These are phyloP conservation scores for Grigorovia transvaalensis DNA, from an alignment of 805 yeast genomes.

Conservation along the genomic window DNA sequence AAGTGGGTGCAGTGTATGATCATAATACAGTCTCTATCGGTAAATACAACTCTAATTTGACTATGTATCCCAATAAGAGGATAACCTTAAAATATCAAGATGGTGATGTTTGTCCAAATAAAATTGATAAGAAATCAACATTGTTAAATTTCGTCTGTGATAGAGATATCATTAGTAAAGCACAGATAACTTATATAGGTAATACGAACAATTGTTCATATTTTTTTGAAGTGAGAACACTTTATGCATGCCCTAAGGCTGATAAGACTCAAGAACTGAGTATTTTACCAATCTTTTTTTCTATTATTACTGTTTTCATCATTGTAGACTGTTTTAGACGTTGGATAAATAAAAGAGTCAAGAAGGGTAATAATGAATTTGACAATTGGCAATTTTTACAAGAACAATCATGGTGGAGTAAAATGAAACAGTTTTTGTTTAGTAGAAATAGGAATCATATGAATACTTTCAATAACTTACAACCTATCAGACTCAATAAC, in stretches of 20 bases:
- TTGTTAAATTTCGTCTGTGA: constrained; percentile 70
- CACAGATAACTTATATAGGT: constrained; percentile 60
- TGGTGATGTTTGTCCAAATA: constrained; percentile 55
- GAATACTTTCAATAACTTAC: neutral
- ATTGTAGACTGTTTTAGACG: constrained; percentile 32
- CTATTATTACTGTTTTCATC: constrained; percentile 37
- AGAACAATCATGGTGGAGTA: constrained; percentile 8
- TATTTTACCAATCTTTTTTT: constrained; percentile 52
- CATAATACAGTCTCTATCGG: constrained; percentile 42
- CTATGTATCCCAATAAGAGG: constrained; percentile 48
- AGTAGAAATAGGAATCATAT: neutral
- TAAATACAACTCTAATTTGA: constrained; percentile 47
- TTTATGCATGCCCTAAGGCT: constrained; percentile 79
- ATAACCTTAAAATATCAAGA: constrained; percentile 57
- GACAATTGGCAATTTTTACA: constrained; percentile 21
- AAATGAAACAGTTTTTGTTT: neutral
- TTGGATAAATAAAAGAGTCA: constrained; percentile 15
- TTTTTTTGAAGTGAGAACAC: constrained; percentile 73
- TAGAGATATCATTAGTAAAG: constrained; percentile 55
- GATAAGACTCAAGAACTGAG: constrained; percentile 54
- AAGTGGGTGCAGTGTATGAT: neutral
- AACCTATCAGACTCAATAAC: constrained; percentile 3
- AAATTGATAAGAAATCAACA: constrained; percentile 50
- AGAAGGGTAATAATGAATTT: neutral
- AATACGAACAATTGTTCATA: constrained; percentile 68